A percentile compares a stretch with the other conserved stretches of the same genome.
Conservation (phyloP, 2,329 filamentous ascomycete species). For the Aureobasidium sp. region DNA sequence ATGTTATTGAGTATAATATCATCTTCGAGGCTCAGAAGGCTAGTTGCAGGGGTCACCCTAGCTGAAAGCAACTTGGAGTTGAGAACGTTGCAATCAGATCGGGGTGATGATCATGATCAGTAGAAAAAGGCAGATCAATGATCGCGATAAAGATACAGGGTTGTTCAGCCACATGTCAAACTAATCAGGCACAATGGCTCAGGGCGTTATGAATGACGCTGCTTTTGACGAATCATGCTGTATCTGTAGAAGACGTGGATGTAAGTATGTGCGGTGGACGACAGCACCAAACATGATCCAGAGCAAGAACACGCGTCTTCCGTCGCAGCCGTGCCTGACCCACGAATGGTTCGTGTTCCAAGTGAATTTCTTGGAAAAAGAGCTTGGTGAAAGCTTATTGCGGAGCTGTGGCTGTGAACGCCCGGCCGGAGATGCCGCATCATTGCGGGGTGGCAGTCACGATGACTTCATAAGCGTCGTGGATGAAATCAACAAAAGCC, state of each 20-base stretch:
- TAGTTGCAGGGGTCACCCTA: neutral
- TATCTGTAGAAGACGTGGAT: neutral
- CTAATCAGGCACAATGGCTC: neutral
- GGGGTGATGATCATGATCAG: neutral
- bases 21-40: neutral
- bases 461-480: conserved; percentile 1
- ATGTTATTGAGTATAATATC: neutral
- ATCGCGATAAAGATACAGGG: neutral
- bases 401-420: neutral
- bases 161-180: too few species aligned
- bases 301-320: neutral
- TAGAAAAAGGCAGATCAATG: neutral
- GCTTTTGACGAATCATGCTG: neutral
- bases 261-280: neutral
- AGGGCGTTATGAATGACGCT: neutral
- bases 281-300: neutral
- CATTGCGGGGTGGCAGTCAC: neutral
- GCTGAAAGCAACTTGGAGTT: neutral
- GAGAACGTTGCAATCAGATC: neutral
- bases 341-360: neutral
- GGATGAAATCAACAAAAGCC: neutral
- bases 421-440: neutral
- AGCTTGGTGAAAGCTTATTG: conserved; percentile 6
- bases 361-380: conserved; percentile 6
- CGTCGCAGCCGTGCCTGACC: neutral